Conservation (phyloP, 345 rosid species). For the Populus davidiana region DNA sequence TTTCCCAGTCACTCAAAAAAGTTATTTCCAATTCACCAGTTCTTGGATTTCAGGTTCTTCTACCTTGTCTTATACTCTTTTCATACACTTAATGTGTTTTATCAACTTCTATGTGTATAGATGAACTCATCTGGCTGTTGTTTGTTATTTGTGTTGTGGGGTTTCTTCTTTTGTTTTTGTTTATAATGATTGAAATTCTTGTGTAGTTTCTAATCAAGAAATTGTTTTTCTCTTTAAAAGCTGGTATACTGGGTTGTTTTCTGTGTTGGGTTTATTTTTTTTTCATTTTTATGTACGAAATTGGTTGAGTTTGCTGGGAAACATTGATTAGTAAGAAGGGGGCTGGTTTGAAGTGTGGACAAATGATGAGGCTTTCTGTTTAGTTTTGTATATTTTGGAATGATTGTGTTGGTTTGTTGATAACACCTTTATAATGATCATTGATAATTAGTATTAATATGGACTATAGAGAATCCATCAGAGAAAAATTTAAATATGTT, state of each 20-base stretch:
- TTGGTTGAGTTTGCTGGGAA: not conserved
- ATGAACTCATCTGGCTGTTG: not conserved
- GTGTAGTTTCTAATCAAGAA: not conserved
- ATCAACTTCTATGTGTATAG: not conserved
- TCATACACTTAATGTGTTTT: no score
- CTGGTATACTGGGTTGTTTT: not conserved
- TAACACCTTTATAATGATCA: not conserved
- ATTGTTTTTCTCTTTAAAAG: not conserved
- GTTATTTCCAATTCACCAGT: conserved; percentile 8
- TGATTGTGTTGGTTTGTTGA: not conserved
- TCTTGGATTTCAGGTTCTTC: conserved; percentile 8
- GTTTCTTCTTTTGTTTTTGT: not conserved
- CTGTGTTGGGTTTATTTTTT: not conserved
- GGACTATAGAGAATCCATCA: not conserved
- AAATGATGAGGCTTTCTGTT: not conserved
- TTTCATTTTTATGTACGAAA: not conserved
- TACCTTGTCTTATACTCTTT: not conserved
- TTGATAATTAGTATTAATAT: not conserved
- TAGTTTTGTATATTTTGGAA: not conserved
- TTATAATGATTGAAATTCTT: not conserved
- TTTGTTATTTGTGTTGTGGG: not conserved
- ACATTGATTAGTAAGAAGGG: not conserved
- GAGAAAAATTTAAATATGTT: not conserved
- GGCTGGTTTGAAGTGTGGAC: not conserved
- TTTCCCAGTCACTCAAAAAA: conserved; percentile 6